These are phyloP conservation scores for Talaromyces adpressus DNA, from an alignment of 495 filamentous ascomycete genomes.

Conservation along the genomic window DNA sequence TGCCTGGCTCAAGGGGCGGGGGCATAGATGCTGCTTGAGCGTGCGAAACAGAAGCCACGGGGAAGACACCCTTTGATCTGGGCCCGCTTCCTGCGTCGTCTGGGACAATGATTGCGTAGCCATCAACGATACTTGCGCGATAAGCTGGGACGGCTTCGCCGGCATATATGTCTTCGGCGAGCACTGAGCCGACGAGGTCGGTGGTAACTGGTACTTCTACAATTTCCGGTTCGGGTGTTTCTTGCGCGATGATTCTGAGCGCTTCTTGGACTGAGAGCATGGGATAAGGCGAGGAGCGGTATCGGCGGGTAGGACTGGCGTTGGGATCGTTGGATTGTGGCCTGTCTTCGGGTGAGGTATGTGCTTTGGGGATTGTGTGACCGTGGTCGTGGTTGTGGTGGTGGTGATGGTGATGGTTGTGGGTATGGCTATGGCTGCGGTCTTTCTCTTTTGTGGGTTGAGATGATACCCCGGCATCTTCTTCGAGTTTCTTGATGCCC, in stretches of 20 bases:
- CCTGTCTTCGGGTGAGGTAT: constrained; percentile 56
- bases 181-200: constrained; percentile 61
- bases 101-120: constrained; percentile 68
- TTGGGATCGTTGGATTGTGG: constrained; percentile 74
- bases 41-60: constrained; percentile 81
- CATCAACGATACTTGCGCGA: constrained; percentile 93
- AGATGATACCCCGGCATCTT: constrained; percentile 61
- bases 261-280: constrained; percentile 85
- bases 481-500: constrained; percentile 76
- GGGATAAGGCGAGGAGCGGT: constrained; percentile 83
- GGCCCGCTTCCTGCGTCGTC: constrained; percentile 33
- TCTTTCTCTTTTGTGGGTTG: constrained; percentile 17
- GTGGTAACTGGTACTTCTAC: constrained; percentile 52
- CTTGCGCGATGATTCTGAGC: constrained; percentile 57
- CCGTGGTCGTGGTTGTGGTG: constrained; percentile 49
- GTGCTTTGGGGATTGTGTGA: constrained; percentile 61
- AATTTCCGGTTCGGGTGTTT: constrained; percentile 55
- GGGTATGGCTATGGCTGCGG: constrained; percentile 24
- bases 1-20: constrained; percentile 55
- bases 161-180: constrained; percentile 78
- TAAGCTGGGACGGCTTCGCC: constrained; percentile 83
- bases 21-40: constrained; percentile 59
- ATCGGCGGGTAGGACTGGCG: constrained; percentile 67
- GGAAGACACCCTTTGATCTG: constrained; percentile 69
- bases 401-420: constrained; percentile 46